These are phyloP conservation scores for Tylopilus sp. DNA, from an alignment of 1,284 basidiomycete species.

Conservation along the genomic window DNA sequence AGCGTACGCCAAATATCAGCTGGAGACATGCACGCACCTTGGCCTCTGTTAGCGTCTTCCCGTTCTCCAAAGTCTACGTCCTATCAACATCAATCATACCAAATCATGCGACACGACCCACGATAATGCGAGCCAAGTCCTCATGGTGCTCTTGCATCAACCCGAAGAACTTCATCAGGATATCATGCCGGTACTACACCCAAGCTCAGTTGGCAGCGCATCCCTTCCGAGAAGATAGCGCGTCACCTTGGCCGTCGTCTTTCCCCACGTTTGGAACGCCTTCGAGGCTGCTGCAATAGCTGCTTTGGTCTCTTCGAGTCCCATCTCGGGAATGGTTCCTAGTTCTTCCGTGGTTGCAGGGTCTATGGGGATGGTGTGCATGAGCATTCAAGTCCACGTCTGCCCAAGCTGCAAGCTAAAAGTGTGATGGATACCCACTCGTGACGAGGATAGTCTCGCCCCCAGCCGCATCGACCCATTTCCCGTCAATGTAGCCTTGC, in stretches of 20 bases:
- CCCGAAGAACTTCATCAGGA: conserved; percentile 78
- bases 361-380: conserved; percentile 61
- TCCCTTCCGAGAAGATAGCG: neutral
- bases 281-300: conserved; percentile 83
- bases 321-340: conserved; percentile 90
- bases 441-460: conserved; percentile 79
- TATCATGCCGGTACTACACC: conserved; percentile 78
- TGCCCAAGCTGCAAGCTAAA: neutral
- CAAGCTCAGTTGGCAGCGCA: neutral
- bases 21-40: conserved; percentile 58
- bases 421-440: conserved; percentile 61
- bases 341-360: conserved; percentile 86
- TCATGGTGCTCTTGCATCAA: conserved; percentile 86
- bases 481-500: conserved; percentile 83
- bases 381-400: conserved; percentile 6
- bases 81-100: conserved; percentile 25
- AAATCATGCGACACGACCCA: conserved; percentile 48
- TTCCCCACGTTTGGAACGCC: conserved; percentile 86
- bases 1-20: neutral
- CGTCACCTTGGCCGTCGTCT: conserved; percentile 82
- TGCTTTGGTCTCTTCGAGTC: conserved; percentile 79
- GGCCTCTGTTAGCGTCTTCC: conserved; percentile 87
- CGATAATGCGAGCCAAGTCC: conserved; percentile 86
- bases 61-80: conserved; percentile 88
- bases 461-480: conserved; percentile 84